These are phyloP conservation scores for Monosporascus sp. DNA, from an alignment of 2,329 filamentous ascomycete species.

Conservation along the genomic window DNA sequence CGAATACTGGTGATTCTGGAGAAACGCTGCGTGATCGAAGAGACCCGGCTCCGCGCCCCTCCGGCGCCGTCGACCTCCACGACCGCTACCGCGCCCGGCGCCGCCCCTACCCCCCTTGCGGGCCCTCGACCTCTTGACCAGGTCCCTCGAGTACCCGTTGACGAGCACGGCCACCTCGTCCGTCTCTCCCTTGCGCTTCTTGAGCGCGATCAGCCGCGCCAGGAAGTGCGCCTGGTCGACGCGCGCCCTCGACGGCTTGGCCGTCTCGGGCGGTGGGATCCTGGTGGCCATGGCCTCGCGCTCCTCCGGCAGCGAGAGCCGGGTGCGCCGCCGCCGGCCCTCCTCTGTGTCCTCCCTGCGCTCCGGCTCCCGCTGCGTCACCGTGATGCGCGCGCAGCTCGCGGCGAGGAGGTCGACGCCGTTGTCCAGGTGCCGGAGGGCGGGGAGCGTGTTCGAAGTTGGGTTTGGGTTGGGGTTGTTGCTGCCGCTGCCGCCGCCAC, in stretches of 20 bases:
- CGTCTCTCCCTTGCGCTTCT: conserved; percentile 57
- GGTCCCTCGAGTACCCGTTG: conserved; percentile 2
- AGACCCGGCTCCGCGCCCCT: neutral
- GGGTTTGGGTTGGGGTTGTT: conserved; percentile 9
- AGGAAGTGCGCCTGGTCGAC: conserved; percentile 46
- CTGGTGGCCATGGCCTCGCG: conserved; percentile 31
- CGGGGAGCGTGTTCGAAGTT: conserved; percentile 37
- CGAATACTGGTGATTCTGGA: no score
- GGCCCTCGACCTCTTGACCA: neutral
- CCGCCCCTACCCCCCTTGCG: neutral
- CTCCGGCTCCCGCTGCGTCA: conserved; percentile 57
- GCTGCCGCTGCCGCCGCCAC: neutral
- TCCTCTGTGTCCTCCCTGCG: conserved; percentile 28
- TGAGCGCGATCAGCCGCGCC: conserved; percentile 60
- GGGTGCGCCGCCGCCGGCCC: conserved; percentile 4
- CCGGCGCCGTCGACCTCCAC: neutral
- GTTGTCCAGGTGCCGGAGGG: conserved; percentile 46
- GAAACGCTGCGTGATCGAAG: neutral
- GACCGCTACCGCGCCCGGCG: neutral
- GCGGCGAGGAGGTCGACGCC: conserved; percentile 69
- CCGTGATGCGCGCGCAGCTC: conserved; percentile 64
- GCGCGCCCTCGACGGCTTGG: conserved; percentile 42
- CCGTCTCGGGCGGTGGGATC: conserved; percentile 43
- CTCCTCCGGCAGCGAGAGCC: conserved; percentile 6
- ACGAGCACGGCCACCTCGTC: conserved; percentile 57